Conservation (phyloP, 495 filamentous ascomycete genomes). For the Bacidia rubella region DNA sequence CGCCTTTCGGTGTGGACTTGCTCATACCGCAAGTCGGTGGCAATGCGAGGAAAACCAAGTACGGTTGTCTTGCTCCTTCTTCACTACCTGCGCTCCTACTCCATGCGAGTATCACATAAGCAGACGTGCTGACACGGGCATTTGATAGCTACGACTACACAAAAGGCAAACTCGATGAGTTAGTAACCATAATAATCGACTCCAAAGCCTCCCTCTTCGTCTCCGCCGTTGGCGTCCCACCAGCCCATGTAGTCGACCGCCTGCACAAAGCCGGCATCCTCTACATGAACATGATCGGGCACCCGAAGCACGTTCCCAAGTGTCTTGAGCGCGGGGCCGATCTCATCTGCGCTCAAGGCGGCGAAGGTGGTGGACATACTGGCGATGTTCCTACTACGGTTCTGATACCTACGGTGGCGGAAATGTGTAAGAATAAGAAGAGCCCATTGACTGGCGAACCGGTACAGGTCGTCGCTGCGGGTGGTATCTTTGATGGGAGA, state of each 20-base stretch:
- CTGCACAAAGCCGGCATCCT: constrained; percentile 78
- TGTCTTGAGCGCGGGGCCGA: constrained; percentile 77
- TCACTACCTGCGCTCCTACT: not conserved
- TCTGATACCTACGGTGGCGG: constrained; percentile 79
- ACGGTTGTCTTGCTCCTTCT: constrained; percentile 19
- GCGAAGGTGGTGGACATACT: constrained; percentile 85
- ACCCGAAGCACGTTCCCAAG: constrained; percentile 97
- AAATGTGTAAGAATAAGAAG: constrained; percentile 66
- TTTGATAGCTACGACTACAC: constrained; percentile 88
- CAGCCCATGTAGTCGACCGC: constrained; percentile 72
- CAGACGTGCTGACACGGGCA: not conserved
- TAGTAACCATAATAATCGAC: constrained; percentile 85
- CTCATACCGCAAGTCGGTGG: constrained; percentile 90
- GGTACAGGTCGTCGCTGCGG: constrained; percentile 85
- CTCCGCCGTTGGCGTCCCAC: constrained; percentile 88
- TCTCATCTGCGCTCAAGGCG: constrained; percentile 87
- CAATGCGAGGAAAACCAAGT: constrained; percentile 90
- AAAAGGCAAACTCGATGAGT: constrained; percentile 89
- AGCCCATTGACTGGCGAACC: constrained; percentile 74
- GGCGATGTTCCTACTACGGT: constrained; percentile 81
- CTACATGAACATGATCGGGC: constrained; percentile 99
- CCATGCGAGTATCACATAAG: constrained; percentile 6
- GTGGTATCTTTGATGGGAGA: constrained; percentile 88
- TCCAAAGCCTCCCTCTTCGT: constrained; percentile 87
- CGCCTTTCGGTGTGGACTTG: constrained; percentile 96